These are phyloP conservation scores for Limnanthes douglasii DNA, from an alignment of 345 rosid species.

Conservation along the genomic window DNA sequence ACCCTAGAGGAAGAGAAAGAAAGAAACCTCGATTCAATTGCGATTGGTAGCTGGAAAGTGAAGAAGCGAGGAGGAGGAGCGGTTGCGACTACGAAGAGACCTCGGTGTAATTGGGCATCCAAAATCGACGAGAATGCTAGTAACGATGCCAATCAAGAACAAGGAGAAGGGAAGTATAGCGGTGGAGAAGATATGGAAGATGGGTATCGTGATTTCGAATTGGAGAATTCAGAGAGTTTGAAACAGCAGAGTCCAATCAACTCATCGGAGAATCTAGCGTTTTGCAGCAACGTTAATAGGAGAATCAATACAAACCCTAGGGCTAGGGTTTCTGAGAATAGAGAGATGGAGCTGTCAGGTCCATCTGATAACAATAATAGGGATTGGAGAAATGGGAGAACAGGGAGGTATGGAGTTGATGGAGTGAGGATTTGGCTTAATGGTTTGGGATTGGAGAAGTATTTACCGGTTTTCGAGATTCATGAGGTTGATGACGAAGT, in stretches of 20 bases:
- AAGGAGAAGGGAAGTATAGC: slow-evolving; percentile 35
- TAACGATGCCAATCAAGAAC: slow-evolving; percentile 6
- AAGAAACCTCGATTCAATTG: slow-evolving; percentile 32
- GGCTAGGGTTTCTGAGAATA: slow-evolving; percentile 12
- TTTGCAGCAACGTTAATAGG: slow-evolving; percentile 14
- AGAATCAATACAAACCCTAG: slow-evolving; percentile 11
- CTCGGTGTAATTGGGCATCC: slow-evolving; percentile 47
- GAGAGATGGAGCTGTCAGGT: slow-evolving; percentile 27
- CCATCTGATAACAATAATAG: slow-evolving; percentile 39
- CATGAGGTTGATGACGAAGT: slow-evolving; percentile 87
- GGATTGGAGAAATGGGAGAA: slow-evolving; percentile 19
- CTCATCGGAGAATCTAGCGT: slow-evolving; percentile 38
- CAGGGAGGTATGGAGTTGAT: slow-evolving; percentile 25
- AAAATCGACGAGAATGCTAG: slow-evolving; percentile 24
- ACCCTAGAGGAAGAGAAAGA: slow-evolving; percentile 36
- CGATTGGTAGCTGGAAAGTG: slow-evolving; percentile 60
- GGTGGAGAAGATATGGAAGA: slow-evolving; percentile 40
- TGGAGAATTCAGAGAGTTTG: slow-evolving; percentile 60
- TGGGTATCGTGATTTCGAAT: slow-evolving; percentile 30
- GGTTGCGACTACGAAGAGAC: slow-evolving; percentile 24
- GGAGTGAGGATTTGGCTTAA: slow-evolving; percentile 55
- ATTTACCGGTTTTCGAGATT: slow-evolving; percentile 68
- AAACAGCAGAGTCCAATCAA: slow-evolving; percentile 41
- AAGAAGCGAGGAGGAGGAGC: slow-evolving; percentile 16
- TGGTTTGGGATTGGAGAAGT: slow-evolving; percentile 56